Percentiles rank a stretch among this genome's conserved stretches.
phyloP scores from a whole-genome alignment of 2,329 filamentous ascomycete genomes.

The Pseudogymnoascus sp. region DNA sequence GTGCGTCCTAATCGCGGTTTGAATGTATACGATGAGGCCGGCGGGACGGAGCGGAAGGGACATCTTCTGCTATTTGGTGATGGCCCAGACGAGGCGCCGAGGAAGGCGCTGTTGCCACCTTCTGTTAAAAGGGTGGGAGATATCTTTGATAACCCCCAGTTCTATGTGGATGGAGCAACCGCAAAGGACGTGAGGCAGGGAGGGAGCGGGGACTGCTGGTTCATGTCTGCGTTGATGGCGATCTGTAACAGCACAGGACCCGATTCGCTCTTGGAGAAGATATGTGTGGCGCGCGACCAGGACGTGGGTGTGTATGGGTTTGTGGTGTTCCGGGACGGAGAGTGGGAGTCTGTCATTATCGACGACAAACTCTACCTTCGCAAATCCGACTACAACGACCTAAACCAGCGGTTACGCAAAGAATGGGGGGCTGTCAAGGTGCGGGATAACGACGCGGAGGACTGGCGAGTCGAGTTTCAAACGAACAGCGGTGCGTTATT shows the following conservation, averaged over 20 bases:
- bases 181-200: slow-evolving; percentile 75
- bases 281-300: slow-evolving; percentile 31
- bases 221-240: slow-evolving; percentile 71
- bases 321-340: slow-evolving; percentile 76
- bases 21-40: neutral
- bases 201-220: slow-evolving; percentile 74
- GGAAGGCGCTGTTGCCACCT: slow-evolving; percentile 12
- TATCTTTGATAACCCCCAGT: slow-evolving; percentile 67
- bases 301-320: slow-evolving; percentile 79
- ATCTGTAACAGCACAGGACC: slow-evolving; percentile 41
- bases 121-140: slow-evolving; percentile 56
- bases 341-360: slow-evolving; percentile 84
- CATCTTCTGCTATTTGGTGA: neutral
- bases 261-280: slow-evolving; percentile 40
- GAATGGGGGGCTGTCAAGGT: slow-evolving; percentile 25
- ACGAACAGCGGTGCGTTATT: slow-evolving; percentile 64
- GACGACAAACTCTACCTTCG: slow-evolving; percentile 83
- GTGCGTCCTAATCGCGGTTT: neutral
- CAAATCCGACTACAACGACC: slow-evolving; percentile 72
- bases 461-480: slow-evolving; percentile 39
- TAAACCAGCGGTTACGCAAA: slow-evolving; percentile 40
- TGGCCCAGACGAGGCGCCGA: slow-evolving; percentile 15
- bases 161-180: slow-evolving; percentile 68
- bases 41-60: neutral
- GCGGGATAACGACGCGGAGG: slow-evolving; percentile 45